A percentile compares a stretch with the other conserved stretches of the same genome.
Conservation (phyloP, 306 rosid species). For the Dryas alaskensis region DNA sequence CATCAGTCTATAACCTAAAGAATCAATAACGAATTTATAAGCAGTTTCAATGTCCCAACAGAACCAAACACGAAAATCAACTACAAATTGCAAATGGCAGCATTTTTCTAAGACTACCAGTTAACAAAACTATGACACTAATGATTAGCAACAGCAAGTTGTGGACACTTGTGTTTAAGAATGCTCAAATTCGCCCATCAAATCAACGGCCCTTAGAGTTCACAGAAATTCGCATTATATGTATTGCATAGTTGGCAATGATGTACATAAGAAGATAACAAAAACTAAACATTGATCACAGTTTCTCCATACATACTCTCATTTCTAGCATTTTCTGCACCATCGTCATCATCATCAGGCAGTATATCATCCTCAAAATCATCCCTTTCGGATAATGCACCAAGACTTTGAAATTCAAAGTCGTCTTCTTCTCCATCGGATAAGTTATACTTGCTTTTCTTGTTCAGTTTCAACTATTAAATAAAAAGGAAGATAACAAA, state of each 20-base stretch:
- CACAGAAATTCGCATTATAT: too few species aligned
- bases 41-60: background rate
- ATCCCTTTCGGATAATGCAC: constrained; percentile 57
- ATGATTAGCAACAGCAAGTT: too few species aligned
- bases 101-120: background rate
- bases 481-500: background rate
- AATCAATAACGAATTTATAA: constrained; percentile 9
- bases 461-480: constrained; percentile 56
- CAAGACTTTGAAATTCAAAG: constrained; percentile 46
- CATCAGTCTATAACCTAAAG: constrained; percentile 17
- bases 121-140: too few species aligned
- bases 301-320: constrained; percentile 23
- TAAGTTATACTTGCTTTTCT: constrained; percentile 75
- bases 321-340: constrained; percentile 13
- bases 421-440: constrained; percentile 78
- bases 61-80: constrained; percentile 15
- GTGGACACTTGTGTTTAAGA: too few species aligned
- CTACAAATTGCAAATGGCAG: background rate
- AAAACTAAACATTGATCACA: background rate
- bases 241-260: too few species aligned
- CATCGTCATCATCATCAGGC: constrained; percentile 38
- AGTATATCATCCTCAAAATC: constrained; percentile 72
- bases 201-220: too few species aligned
- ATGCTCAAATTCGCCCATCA: too few species aligned
- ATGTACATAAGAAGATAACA: background rate